Base-by-base conservation (phyloP, 805 yeast species). In the Sugiyamaella floridensis region DNA sequence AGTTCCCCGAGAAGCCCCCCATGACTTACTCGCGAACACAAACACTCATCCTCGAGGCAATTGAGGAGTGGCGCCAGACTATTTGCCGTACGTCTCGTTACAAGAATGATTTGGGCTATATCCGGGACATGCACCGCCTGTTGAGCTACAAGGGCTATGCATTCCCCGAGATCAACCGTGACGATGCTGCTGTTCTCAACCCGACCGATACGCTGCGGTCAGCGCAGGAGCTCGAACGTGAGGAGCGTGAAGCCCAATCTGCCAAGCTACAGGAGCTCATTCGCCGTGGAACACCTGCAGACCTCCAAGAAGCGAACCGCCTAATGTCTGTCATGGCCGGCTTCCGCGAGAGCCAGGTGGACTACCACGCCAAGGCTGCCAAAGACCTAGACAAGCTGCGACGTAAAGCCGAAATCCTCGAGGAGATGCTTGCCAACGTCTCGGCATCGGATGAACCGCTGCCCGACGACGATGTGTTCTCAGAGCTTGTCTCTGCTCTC, bases 291-390 rank as follows among this genome's bases (percentile, higher is more conserved):
- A 85, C 87, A 67, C 98, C 99, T 6, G 86, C 84, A 58, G 99
- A 93, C 71, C 78, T 93, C 64, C 87, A 85, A 62, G 99, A 93
- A 69, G 99, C 99, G 44, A 93, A 93, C 69, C 88, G 86, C 61
- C 77, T 93, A 68, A 93, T 93, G 99, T 89, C 92, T 67, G 82
- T 93, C 60, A 89, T 93, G 97, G 96, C 98, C 4, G 99, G 99
- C 5, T 93, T 89, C 74, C 89, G 86, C 63, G 96, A 89, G 66
- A 80, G 82, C 55, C 73, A 78, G 55, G 80, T 81, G 51, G 86
- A 83, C 61, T 86, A 89, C 58, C 82, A 81, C 63, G 87, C 86
- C 52, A 81, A 86, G 60, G 85, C 90, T 34, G 82, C 84, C 34
- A 88, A 85, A 58, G 98, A 93, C 64, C 75, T 93, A 50, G 88